Conservation (phyloP, 148 eudicot species). For the Rhododendron mucronatum region DNA sequence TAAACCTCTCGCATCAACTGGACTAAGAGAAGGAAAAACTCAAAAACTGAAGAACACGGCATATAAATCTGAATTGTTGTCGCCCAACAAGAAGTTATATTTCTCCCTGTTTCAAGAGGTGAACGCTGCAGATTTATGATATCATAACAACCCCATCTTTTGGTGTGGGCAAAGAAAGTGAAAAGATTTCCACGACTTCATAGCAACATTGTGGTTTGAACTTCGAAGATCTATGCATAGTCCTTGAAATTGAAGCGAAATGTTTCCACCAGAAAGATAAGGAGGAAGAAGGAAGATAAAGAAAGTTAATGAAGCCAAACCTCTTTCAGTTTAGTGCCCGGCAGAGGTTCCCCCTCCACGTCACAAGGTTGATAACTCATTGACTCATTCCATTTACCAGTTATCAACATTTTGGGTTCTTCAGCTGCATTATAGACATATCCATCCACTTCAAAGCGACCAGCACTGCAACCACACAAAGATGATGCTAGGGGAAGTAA, state of each 20-base stretch:
- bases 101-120: not conserved
- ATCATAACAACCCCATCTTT: not conserved
- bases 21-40: not conserved
- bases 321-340: conserved; percentile 89
- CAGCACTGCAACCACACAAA: conserved; percentile 54
- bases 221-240: not conserved
- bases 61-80: not conserved
- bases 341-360: conserved; percentile 84
- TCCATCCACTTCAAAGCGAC: conserved; percentile 97
- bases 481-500: not conserved
- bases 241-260: not conserved
- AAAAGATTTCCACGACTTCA: not conserved
- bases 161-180: not conserved
- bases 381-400: conserved; percentile 97
- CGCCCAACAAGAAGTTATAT: not conserved
- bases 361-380: conserved; percentile 96
- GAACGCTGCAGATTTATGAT: not conserved
- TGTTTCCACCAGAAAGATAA: not conserved
- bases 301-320: conserved; percentile 26
- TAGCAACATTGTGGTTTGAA: not conserved
- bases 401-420: conserved; percentile 92
- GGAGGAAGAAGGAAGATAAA: not conserved
- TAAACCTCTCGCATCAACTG: not conserved
- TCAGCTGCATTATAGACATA: conserved; percentile 88
- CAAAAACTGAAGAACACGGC: not conserved